phyloP scores from a whole-genome alignment of 108 stramenopile genomes.

The Nitzschia palea region DNA sequence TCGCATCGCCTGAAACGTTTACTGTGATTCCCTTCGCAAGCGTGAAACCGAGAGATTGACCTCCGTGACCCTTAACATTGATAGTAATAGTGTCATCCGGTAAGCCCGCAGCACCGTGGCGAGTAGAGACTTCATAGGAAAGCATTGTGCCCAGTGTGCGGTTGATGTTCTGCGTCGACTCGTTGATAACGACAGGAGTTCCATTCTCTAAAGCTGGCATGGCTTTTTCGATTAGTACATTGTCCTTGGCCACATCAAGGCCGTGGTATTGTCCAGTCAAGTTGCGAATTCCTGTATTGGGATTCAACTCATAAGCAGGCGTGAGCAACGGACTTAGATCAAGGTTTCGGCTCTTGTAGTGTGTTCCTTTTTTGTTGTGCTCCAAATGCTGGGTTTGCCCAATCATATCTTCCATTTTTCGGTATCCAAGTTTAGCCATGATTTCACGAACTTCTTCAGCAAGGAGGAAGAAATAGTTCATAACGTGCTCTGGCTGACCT shows the following conservation, averaged over 20 bases:
- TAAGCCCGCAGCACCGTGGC: constrained; percentile 90
- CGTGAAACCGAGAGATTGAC: constrained; percentile 94
- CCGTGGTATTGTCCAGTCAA: constrained; percentile 86
- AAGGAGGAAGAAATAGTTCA: constrained; percentile 95
- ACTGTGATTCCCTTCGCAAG: constrained; percentile 94
- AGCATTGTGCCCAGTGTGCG: constrained; percentile 96
- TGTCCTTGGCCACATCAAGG: constrained; percentile 82
- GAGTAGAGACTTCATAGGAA: constrained; percentile 87
- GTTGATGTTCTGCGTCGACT: constrained; percentile 84
- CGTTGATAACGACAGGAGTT: constrained; percentile 80
- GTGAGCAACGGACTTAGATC: constrained; percentile 92
- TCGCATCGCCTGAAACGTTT: constrained; percentile 94
- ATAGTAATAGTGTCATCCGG: constrained; percentile 94
- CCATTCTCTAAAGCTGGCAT: constrained; percentile 80
- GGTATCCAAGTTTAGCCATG: constrained; percentile 95
- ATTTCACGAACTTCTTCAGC: constrained; percentile 95
- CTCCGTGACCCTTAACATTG: constrained; percentile 91
- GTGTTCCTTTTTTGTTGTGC: constrained; percentile 82
- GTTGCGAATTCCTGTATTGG: constrained; percentile 78
- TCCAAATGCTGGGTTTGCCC: constrained; percentile 94
- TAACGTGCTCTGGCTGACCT: constrained; percentile 96
- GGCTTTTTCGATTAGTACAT: constrained; percentile 82
- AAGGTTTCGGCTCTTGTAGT: constrained; percentile 96
- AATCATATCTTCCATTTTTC: constrained; percentile 93
- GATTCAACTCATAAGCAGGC: constrained; percentile 91